Percentiles rank a stretch among this genome's conserved stretches.
Evolutionary conservation across 2,329 filamentous ascomycete genomes (phyloP).

Genomic region (Hypoxylon sp.): DNA sequence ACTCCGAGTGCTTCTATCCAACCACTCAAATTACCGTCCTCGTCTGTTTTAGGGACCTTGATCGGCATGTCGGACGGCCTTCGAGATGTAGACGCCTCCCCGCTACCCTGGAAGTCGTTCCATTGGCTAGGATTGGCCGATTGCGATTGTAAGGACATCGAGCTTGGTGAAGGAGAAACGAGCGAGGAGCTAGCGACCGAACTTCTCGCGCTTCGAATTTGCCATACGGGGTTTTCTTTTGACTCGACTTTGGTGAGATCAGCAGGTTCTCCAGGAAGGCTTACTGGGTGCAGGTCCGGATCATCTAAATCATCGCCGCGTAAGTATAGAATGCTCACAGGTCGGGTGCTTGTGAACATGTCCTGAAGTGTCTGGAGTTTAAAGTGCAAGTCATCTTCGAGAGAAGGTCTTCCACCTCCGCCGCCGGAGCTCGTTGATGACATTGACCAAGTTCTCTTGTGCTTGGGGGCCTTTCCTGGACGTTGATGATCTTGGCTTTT

Average conservation of each 20-base stretch:
- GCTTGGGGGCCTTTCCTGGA: slow-evolving; percentile 87
- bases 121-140: slow-evolving; percentile 66
- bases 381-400: slow-evolving; percentile 82
- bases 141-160: slow-evolving; percentile 73
- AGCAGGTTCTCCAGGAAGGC: slow-evolving; percentile 76
- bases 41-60: slow-evolving; percentile 68
- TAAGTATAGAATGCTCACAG: slow-evolving; percentile 83
- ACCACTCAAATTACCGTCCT: slow-evolving; percentile 77
- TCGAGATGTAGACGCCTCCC: slow-evolving; percentile 61
- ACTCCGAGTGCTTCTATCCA: slow-evolving; percentile 95
- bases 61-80: slow-evolving; percentile 69
- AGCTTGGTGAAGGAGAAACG: slow-evolving; percentile 77
- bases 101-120: slow-evolving; percentile 70
- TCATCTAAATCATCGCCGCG: slow-evolving; percentile 84
- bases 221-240: slow-evolving; percentile 66
- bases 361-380: slow-evolving; percentile 85
- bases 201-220: slow-evolving; percentile 67
- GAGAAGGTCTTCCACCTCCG: slow-evolving; percentile 63
- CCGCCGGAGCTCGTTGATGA: slow-evolving; percentile 79
- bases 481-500: slow-evolving; percentile 69
- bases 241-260: slow-evolving; percentile 70
- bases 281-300: slow-evolving; percentile 83
- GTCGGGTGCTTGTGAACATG: slow-evolving; percentile 89
- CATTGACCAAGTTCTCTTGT: slow-evolving; percentile 96
- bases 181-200: slow-evolving; percentile 74